phyloP scores from a whole-genome alignment of 495 filamentous ascomycete species.

The Aspergillus panamensis region DNA sequence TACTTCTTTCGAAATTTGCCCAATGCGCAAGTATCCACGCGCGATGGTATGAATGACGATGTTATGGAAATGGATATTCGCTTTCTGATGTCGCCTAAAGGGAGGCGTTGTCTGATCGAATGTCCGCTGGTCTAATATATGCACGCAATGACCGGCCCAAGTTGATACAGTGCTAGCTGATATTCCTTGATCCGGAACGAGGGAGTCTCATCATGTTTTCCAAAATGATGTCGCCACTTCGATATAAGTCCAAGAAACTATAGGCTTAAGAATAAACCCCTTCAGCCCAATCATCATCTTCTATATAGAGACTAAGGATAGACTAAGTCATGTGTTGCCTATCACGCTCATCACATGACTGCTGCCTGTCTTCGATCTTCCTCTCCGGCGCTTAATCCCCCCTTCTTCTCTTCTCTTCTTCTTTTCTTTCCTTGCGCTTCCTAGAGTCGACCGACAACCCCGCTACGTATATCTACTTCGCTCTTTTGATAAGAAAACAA shows the following conservation, averaged over 20 bases:
- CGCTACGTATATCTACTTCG: conserved; percentile 27
- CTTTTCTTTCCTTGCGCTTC: conserved; percentile 30
- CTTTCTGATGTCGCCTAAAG: conserved; percentile 44
- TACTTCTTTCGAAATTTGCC: conserved; percentile 36
- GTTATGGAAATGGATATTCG: conserved; percentile 43
- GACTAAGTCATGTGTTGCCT: conserved; percentile 11
- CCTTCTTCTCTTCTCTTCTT: conserved; percentile 11
- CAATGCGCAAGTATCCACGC: conserved; percentile 18
- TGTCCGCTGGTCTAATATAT: neutral
- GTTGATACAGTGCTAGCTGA: too few species aligned
- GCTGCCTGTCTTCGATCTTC: conserved; percentile 10
- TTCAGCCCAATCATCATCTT: neutral
- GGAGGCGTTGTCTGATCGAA: conserved; percentile 45
- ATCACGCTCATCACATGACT: conserved; percentile 21
- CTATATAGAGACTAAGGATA: conserved; percentile 14
- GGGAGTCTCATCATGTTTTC: too few species aligned
- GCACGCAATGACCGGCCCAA: too few species aligned
- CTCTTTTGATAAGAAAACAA: conserved; percentile 4
- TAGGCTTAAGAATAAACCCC: neutral
- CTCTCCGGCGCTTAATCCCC: conserved; percentile 19
- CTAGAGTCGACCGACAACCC: conserved; percentile 37
- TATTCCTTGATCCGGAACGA: too few species aligned
- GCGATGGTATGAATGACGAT: conserved; percentile 40
- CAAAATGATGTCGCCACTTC: too few species aligned
- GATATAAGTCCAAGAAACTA: too few species aligned